Conservation (phyloP, 75 land plant species). For the Picea sitchensis region DNA sequence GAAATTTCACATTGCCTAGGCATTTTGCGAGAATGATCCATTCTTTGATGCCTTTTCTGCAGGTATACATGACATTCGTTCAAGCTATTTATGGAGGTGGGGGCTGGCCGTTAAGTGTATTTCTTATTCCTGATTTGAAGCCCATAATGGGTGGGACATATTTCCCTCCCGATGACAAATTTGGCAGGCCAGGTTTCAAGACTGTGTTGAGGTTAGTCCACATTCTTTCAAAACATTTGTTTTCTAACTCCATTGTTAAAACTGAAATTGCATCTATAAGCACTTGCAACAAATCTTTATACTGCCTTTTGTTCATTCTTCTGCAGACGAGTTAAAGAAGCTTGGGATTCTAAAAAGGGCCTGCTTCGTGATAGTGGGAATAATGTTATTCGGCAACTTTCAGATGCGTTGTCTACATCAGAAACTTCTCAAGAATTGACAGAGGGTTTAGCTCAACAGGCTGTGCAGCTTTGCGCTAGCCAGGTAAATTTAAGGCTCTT, state of each 20-base stretch:
- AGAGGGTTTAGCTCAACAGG: slow-evolving; percentile 50
- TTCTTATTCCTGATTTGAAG: slow-evolving; percentile 87
- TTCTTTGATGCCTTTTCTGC: slow-evolving; percentile 7
- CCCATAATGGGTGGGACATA: slow-evolving; percentile 99
- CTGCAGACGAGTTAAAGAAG: slow-evolving; percentile 85
- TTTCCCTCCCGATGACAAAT: slow-evolving; percentile 97
- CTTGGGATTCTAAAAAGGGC: slow-evolving; percentile 85
- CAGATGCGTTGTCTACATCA: slow-evolving; percentile 76
- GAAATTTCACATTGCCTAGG: not conserved
- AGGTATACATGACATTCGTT: slow-evolving; percentile 99
- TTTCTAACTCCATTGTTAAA: not conserved
- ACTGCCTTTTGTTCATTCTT: slow-evolving; percentile 7
- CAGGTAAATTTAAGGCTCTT: slow-evolving; percentile 38
- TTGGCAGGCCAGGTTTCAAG: slow-evolving; percentile 98
- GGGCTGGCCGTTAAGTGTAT: slow-evolving; percentile 89
- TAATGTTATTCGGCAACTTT: slow-evolving; percentile 81
- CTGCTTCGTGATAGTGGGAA: slow-evolving; percentile 68
- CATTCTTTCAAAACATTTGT: not conserved
- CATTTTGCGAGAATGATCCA: slow-evolving; percentile 7
- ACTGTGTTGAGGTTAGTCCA: slow-evolving; percentile 71
- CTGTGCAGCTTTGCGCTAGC: slow-evolving; percentile 62
- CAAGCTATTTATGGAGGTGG: slow-evolving; percentile 98
- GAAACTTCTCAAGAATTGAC: slow-evolving; percentile 50
- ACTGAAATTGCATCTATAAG: slow-evolving; percentile 4
- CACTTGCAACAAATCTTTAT: not conserved